Base-by-base conservation (phyloP, 164 flowering plant genomes). In the Malania oleifera region DNA sequence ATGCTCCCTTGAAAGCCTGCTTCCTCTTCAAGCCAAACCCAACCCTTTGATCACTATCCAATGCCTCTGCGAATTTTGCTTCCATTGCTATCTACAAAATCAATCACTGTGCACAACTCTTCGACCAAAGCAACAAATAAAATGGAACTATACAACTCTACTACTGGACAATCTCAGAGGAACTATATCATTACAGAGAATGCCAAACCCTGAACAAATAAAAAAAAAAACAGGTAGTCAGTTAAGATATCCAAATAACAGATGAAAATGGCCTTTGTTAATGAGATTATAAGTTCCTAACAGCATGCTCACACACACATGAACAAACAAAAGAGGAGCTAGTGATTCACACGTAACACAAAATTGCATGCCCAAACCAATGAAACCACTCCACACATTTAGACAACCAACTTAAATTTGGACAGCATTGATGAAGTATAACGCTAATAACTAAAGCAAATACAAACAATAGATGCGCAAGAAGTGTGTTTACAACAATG, bases 41-140 rank as follows among this genome's bases (percentile, higher is more conserved):
- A 57, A 66, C 60, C 29, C 53, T 59, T 20, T 56, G 64, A 1
- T 67, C 61, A 72, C 76, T 82, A 93, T 62, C 97, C 97, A 74
- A 93, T 67, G 63, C 98, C 96, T 73, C 84, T 72, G 54, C 90
- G 86, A 51, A 60, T 67, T 73, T 77, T 56, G 77, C 54, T 67
- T 87, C 90, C 96, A 93, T 93, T 70, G 69, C 47, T 73, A 68
- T 61, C 67, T 61, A 69, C 67, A 64, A 56, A 63, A 73, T 57
- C 75, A 73, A 85, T 76, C 65, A 65, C 78, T 77, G 65, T 54
- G 66, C 57, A 59, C 67, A 60, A 55, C 56, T 64, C 27, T 55
- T 68, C 61, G 47, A 58, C 65, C 27, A 68, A 65, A 56, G 51
- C 35, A 48, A 25, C 60, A 44, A 63, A 61, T 14, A 12, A 8